Evolutionary conservation across 2,329 filamentous ascomycete species (phyloP).

Genomic region (Diplodia scrobiculata): DNA sequence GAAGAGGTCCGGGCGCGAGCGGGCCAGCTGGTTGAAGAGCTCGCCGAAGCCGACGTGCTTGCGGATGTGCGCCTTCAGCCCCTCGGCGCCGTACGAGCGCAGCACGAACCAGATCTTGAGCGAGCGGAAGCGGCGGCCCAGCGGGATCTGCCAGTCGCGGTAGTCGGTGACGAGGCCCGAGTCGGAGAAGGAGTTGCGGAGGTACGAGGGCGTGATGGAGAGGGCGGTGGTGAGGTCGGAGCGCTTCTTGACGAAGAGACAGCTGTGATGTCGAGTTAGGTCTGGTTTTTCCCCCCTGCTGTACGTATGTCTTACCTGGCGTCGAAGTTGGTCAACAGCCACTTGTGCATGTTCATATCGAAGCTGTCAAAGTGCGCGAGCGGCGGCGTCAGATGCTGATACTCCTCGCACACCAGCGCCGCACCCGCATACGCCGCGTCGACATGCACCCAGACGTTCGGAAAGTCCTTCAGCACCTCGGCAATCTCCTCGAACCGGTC

Average conservation of each 20-base stretch:
- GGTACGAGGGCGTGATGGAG: slow-evolving; percentile 76
- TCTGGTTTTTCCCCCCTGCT: no score
- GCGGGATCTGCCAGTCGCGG: slow-evolving; percentile 94
- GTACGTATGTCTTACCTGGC: slow-evolving; percentile 47
- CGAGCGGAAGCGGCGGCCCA: slow-evolving; percentile 82
- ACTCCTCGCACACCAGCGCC: slow-evolving; percentile 78
- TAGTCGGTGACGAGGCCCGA: slow-evolving; percentile 88
- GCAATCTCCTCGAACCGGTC: slow-evolving; percentile 77
- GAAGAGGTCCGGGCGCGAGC: slow-evolving; percentile 68
- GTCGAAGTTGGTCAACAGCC: slow-evolving; percentile 93
- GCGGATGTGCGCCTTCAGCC: slow-evolving; percentile 72
- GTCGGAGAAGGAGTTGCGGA: slow-evolving; percentile 79
- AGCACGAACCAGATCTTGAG: slow-evolving; percentile 97
- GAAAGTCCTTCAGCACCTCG: slow-evolving; percentile 56
- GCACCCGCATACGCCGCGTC: slow-evolving; percentile 92
- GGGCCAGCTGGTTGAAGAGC: slow-evolving; percentile 65
- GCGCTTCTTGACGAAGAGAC: slow-evolving; percentile 76
- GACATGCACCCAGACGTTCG: slow-evolving; percentile 82
- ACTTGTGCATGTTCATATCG: slow-evolving; percentile 97
- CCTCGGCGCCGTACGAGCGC: slow-evolving; percentile 75
- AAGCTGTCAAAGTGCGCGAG: slow-evolving; percentile 78
- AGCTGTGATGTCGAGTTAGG: slow-evolving; percentile 50
- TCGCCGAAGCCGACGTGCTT: slow-evolving; percentile 70
- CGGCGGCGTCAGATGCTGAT: slow-evolving; percentile 66
- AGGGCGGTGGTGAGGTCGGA: slow-evolving; percentile 77